Evolutionary conservation across 2,329 filamentous ascomycete genomes (phyloP).

Genomic region (Huntiella moniliformis): DNA sequence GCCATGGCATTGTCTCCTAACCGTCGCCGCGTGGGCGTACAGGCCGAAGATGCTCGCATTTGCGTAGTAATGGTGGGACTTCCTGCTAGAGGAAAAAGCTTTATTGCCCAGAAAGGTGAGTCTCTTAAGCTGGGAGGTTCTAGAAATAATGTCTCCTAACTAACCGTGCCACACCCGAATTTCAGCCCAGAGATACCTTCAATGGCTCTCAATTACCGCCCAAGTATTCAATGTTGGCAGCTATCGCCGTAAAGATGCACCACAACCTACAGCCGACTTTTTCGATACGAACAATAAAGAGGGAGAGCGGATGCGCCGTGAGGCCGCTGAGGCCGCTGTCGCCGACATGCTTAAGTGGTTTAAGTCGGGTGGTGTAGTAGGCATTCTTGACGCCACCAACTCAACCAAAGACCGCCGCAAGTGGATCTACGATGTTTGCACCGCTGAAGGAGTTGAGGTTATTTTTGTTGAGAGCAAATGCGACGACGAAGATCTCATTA

Average conservation of each 20-base stretch:
- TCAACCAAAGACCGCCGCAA: conserved; percentile 74
- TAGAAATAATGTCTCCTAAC: neutral
- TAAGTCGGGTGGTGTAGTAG: conserved; percentile 57
- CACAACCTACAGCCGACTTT: conserved; percentile 82
- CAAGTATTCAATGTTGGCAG: conserved; percentile 95
- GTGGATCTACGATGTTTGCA: conserved; percentile 76
- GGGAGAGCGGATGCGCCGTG: conserved; percentile 72
- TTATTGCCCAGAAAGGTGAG: conserved; percentile 91
- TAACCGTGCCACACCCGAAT: neutral
- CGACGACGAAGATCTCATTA: conserved; percentile 87
- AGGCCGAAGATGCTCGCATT: conserved; percentile 91
- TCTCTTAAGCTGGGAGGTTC: conserved; percentile 6
- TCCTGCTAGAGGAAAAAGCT: conserved; percentile 86
- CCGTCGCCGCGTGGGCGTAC: conserved; percentile 39
- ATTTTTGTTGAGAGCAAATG: conserved; percentile 95
- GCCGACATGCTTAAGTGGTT: conserved; percentile 94
- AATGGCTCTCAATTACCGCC: conserved; percentile 87
- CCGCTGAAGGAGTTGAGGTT: conserved; percentile 62
- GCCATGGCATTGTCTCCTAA: conserved; percentile 10
- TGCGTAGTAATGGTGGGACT: conserved; percentile 98
- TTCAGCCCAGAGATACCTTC: conserved; percentile 74
- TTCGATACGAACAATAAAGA: conserved; percentile 83
- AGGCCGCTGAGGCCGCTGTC: conserved; percentile 80
- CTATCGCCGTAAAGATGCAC: conserved; percentile 77
- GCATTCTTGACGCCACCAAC: conserved; percentile 92